phyloP scores from a whole-genome alignment of 768 basidiomycete genomes.

The Candolleomyces efflorescens region DNA sequence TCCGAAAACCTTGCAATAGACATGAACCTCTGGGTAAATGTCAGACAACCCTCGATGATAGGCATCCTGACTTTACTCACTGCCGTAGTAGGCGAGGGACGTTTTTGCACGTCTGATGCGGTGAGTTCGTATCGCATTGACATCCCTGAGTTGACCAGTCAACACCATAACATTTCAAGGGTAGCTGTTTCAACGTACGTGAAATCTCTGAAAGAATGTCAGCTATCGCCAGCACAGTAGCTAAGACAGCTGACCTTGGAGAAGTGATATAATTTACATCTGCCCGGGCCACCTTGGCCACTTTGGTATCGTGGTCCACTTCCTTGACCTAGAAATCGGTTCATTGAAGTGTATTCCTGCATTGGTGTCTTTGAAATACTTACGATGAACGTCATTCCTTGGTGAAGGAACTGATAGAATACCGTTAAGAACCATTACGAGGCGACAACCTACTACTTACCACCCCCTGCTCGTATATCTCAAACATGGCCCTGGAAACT shows the following conservation, averaged over 20 bases:
- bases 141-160: slow-evolving; percentile 42
- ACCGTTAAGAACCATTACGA: not conserved
- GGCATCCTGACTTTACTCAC: slow-evolving; percentile 34
- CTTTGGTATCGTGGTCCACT: slow-evolving; percentile 72
- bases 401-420: slow-evolving; percentile 70
- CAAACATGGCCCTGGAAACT: slow-evolving; percentile 78
- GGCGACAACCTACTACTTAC: slow-evolving; percentile 33
- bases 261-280: slow-evolving; percentile 84
- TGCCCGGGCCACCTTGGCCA: slow-evolving; percentile 65
- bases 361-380: slow-evolving; percentile 11
- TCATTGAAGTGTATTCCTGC: too few relatives aligned
- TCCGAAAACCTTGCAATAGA: slow-evolving; percentile 75
- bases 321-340: slow-evolving; percentile 56
- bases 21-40: slow-evolving; percentile 46
- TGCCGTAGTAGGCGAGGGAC: slow-evolving; percentile 67
- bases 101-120: slow-evolving; percentile 64
- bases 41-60: not conserved
- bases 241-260: slow-evolving; percentile 42
- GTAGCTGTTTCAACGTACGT: slow-evolving; percentile 45
- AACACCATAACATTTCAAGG: not conserved
- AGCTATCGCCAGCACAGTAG: not conserved
- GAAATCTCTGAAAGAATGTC: slow-evolving; percentile 49
- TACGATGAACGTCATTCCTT: slow-evolving; percentile 78
- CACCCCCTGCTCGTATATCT: slow-evolving; percentile 86
- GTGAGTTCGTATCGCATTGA: slow-evolving; percentile 73